A percentile compares a stretch with the other conserved stretches of the same genome.
These are phyloP conservation scores for Protea cynaroides DNA, from an alignment of 164 flowering plant genomes.

Conservation along the genomic window DNA sequence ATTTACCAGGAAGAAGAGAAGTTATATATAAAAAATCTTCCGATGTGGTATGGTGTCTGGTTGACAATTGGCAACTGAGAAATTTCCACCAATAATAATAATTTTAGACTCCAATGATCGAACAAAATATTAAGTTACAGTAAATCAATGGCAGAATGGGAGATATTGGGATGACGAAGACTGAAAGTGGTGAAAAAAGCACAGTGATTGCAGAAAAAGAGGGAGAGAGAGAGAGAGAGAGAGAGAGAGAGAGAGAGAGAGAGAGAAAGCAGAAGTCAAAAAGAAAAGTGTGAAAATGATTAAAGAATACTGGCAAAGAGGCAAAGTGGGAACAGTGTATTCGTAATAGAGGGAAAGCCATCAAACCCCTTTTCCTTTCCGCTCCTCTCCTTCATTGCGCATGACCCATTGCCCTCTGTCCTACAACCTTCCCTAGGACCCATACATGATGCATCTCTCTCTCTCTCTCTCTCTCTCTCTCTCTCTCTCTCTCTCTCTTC, in stretches of 20 bases:
- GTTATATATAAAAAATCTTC: not conserved
- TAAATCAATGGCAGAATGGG: no score
- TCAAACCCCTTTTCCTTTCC: not conserved
- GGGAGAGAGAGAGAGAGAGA: not conserved
- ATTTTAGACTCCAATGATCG: no score
- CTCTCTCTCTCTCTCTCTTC: no score
- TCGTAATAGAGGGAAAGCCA: not conserved
- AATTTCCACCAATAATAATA: not conserved
- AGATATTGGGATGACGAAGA: no score
- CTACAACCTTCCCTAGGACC: no score
- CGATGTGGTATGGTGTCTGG: no score
- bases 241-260: not conserved
- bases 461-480: no score
- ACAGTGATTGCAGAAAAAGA: not conserved
- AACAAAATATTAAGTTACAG: no score
- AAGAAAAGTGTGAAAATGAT: not conserved
- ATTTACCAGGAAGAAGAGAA: no score
- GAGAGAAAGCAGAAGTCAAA: not conserved
- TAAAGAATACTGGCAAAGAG: slow-evolving; percentile 3
- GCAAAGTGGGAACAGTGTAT: not conserved
- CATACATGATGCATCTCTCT: no score
- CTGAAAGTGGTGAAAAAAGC: not conserved
- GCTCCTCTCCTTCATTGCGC: not conserved
- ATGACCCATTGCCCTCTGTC: no score
- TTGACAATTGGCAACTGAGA: no score